phyloP scores from a whole-genome alignment of 768 basidiomycete species.

The Ramaria sp. region DNA sequence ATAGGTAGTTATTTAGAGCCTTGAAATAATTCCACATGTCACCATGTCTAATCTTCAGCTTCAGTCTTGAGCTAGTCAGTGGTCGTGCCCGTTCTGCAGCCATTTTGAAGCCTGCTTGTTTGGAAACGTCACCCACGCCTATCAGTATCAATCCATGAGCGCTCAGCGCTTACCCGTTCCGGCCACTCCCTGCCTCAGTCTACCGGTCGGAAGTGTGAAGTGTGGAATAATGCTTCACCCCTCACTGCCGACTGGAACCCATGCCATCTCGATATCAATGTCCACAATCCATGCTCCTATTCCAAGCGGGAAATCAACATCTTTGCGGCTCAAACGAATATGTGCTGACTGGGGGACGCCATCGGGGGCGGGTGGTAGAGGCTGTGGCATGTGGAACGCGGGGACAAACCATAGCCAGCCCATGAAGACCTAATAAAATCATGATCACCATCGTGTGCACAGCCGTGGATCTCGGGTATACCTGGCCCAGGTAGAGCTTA shows the following conservation, averaged over 20 bases:
- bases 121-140: too few species aligned
- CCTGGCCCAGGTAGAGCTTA: slow-evolving; percentile 67
- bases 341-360: background rate
- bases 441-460: too few species aligned
- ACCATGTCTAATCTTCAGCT: too few species aligned
- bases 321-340: slow-evolving; percentile 30
- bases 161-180: too few species aligned
- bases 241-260: slow-evolving; percentile 15
- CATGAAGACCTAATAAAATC: slow-evolving; percentile 46
- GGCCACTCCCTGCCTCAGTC: too few species aligned
- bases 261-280: slow-evolving; percentile 53
- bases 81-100: too few species aligned
- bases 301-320: slow-evolving; percentile 72
- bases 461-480: slow-evolving; percentile 17
- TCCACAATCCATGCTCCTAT: slow-evolving; percentile 58
- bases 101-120: too few species aligned
- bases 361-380: slow-evolving; percentile 22
- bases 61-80: too few species aligned
- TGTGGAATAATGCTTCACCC: background rate
- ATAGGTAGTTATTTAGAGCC: too few species aligned
- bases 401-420: slow-evolving; percentile 87
- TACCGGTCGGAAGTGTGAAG: background rate
- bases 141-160: too few species aligned
- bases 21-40: too few species aligned
- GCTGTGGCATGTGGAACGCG: slow-evolving; percentile 62